Conservation (phyloP, 768 basidiomycete genomes). For the Mycena venus region DNA sequence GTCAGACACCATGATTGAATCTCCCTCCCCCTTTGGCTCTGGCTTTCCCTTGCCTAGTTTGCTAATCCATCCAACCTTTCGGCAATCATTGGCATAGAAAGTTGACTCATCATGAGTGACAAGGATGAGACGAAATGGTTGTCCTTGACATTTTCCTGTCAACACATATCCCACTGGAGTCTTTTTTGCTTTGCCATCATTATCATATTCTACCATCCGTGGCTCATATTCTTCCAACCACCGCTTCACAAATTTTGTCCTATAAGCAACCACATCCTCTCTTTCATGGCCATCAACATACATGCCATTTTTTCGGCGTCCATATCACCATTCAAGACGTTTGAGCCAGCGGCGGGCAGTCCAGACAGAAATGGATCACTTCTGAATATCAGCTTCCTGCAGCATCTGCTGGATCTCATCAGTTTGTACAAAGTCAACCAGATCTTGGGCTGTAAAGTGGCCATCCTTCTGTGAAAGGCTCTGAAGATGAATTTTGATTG, state of each 20-base stretch:
- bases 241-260: slow-evolving; percentile 9
- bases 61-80: not conserved
- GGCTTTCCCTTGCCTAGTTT: not conserved
- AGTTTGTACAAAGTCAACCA: not conserved
- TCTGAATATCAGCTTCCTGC: not conserved
- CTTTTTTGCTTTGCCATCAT: slow-evolving; percentile 7
- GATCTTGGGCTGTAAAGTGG: not conserved
- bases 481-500: not conserved
- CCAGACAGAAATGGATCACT: slow-evolving; percentile 3
- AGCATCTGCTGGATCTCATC: not conserved
- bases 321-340: slow-evolving; percentile 14
- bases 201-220: slow-evolving; percentile 11
- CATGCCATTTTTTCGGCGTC: not conserved
- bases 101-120: slow-evolving; percentile 44
- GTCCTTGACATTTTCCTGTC: slow-evolving; percentile 3
- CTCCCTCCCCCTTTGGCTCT: not conserved
- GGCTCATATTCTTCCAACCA: slow-evolving; percentile 20
- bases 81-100: slow-evolving; percentile 46
- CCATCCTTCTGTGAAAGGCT: not conserved
- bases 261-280: not conserved
- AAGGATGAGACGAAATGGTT: slow-evolving; percentile 29
- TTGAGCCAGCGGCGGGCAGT: slow-evolving; percentile 21
- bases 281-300: not conserved
- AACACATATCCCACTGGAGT: not conserved
- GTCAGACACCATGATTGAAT: not conserved